phyloP scores from a whole-genome alignment of 352 stramenopile genomes.

The Phytopythium delawarense region DNA sequence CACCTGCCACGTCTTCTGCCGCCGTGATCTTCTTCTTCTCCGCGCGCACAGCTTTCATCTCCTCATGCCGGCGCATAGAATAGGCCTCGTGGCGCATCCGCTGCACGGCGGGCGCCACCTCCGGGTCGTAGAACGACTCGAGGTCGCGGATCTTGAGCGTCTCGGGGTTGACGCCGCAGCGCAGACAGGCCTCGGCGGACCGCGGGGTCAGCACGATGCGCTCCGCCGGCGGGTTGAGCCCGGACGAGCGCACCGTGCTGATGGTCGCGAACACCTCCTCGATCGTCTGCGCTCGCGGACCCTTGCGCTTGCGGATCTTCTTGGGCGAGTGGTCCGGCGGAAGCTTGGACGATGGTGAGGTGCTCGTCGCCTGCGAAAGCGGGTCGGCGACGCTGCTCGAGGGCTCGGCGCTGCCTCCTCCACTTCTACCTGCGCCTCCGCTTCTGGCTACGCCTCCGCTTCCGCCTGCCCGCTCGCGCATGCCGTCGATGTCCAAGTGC shows the following conservation, averaged over 20 bases:
- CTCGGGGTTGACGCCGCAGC: conserved; percentile 89
- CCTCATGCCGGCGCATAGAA: conserved; percentile 86
- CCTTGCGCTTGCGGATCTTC: conserved; percentile 67
- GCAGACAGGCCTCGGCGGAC: conserved; percentile 87
- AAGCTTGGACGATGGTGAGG: background rate
- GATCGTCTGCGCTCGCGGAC: conserved; percentile 52
- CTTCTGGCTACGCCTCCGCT: background rate
- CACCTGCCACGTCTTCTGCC: conserved; percentile 25
- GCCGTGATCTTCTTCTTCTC: conserved; percentile 78
- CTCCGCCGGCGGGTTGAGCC: conserved; percentile 62
- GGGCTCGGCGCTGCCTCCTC: background rate
- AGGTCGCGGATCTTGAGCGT: conserved; percentile 90
- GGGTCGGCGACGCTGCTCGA: background rate
- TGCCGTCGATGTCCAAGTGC: conserved; percentile 25
- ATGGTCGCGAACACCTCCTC: conserved; percentile 79
- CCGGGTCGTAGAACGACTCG: conserved; percentile 88
- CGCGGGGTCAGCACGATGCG: conserved; percentile 85
- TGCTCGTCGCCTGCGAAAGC: background rate
- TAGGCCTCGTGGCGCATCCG: conserved; percentile 91
- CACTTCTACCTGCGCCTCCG: background rate
- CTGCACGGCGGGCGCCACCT: conserved; percentile 82
- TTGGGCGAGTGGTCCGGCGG: conserved; percentile 5
- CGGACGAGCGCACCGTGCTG: conserved; percentile 61
- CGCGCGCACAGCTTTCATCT: conserved; percentile 83
- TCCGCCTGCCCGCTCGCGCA: conserved; percentile 8